phyloP scores from a whole-genome alignment of 1,139 yeast species.

The Lodderomyces margitis region DNA sequence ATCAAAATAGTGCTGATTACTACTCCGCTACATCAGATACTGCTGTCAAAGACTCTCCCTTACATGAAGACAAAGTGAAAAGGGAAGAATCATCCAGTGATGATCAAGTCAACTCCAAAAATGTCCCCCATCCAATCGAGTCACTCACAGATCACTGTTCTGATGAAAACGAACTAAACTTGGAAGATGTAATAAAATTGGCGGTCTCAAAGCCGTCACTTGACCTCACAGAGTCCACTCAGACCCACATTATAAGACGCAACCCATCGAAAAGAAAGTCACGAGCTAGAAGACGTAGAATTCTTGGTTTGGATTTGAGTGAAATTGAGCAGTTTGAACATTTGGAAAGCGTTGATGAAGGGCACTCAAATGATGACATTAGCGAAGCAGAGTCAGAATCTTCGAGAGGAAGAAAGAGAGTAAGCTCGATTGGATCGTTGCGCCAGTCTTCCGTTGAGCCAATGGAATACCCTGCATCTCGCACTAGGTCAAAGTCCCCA shows the following conservation, averaged over 20 bases:
- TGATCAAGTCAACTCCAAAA: too few relatives aligned
- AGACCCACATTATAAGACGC: background rate
- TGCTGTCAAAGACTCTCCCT: too few relatives aligned
- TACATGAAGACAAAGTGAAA: too few relatives aligned
- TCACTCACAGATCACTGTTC: background rate
- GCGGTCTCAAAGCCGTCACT: background rate
- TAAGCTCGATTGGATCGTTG: background rate
- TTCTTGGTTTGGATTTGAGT: constrained; percentile 24
- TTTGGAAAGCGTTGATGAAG: constrained; percentile 22
- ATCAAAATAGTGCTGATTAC: too few relatives aligned
- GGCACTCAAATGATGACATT: constrained; percentile 20
- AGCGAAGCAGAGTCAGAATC: constrained; percentile 2
- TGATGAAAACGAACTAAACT: background rate
- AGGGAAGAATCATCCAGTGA: too few relatives aligned
- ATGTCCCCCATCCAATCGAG: too few relatives aligned
- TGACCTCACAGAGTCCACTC: background rate
- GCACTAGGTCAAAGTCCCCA: constrained; percentile 46
- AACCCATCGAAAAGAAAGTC: background rate
- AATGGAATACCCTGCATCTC: constrained; percentile 32
- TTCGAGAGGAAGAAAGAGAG: constrained; percentile 5
- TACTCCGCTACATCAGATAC: too few relatives aligned
- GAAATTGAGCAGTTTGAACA: constrained; percentile 21
- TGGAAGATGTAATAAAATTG: background rate
- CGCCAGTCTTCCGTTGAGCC: background rate
- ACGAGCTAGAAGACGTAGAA: constrained; percentile 7